A percentile compares a stretch with the other conserved stretches of the same genome.
These are phyloP conservation scores for Mrakia frigida DNA, from an alignment of 768 basidiomycete genomes.

Conservation along the genomic window DNA sequence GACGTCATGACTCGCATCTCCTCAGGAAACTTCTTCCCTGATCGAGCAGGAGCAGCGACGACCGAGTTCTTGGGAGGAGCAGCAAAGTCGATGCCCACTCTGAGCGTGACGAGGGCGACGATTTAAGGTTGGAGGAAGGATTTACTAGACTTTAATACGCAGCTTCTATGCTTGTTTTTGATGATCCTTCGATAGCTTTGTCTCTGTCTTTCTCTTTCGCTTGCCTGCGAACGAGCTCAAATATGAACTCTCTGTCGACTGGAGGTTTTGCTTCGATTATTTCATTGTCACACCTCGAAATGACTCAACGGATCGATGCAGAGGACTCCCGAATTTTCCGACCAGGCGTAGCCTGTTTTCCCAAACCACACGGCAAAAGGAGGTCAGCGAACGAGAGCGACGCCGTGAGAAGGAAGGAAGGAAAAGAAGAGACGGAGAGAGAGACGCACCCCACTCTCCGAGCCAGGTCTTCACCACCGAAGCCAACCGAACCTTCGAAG, in stretches of 20 bases:
- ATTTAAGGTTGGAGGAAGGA: not conserved
- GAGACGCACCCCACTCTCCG: slow-evolving; percentile 59
- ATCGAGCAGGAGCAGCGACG: not conserved
- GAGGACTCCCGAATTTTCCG: slow-evolving; percentile 80
- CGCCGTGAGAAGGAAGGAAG: not conserved
- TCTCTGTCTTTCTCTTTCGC: too few relatives aligned
- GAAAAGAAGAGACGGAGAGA: not conserved
- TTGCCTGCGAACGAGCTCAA: too few relatives aligned
- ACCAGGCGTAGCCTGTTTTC: slow-evolving; percentile 75
- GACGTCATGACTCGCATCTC: not conserved
- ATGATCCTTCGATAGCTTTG: too few relatives aligned
- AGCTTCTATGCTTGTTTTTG: too few relatives aligned
- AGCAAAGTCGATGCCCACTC: slow-evolving; percentile 2
- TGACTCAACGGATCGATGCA: slow-evolving; percentile 59
- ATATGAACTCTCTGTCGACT: too few relatives aligned
- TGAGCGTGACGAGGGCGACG: not conserved
- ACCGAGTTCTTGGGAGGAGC: not conserved
- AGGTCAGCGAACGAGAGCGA: not conserved
- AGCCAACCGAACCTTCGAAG: slow-evolving; percentile 74
- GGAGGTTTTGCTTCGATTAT: not conserved
- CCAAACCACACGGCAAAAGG: not conserved
- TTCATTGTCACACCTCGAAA: slow-evolving; percentile 16
- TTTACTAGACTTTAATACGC: too few relatives aligned
- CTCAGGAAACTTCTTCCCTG: not conserved
- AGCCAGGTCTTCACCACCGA: slow-evolving; percentile 85